Base-by-base conservation (phyloP, 2,329 filamentous ascomycete genomes). In the Sporothrix humicola region DNA sequence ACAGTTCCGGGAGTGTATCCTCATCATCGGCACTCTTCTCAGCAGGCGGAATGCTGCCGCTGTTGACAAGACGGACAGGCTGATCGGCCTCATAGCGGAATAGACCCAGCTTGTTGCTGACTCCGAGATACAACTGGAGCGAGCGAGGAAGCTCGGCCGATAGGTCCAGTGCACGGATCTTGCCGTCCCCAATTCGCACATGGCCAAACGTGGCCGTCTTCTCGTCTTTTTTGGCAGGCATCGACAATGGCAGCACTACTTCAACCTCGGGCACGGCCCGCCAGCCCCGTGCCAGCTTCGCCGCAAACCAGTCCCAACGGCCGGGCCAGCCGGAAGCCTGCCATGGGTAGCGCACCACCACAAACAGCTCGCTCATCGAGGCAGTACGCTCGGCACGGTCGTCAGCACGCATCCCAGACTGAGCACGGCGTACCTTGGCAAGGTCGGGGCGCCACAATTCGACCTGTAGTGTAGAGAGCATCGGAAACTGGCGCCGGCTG, bases 391-490 rank as follows among this genome's bases (percentile, higher is more conserved):
- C 75, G 31, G 74, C 74, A 6, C 54, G 50, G 63, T 74, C 70
- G 68, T 70, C 71, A 56, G 61, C 72, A 15, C 73, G 76, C 76
- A 77, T 77, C 46, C 74, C 46, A 3, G 46, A 56, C 61, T 72
- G 74, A 1, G 85, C 84, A 48, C 87, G 85, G 75, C 85, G 83
- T 73, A 82, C 81, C 80, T 88, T 88, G 79, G 79, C 84, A 66
- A 86, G 82, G 81, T 93, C 91, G 0, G 92, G 92, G 37, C 91
- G 81, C 91, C 91, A 95, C 63, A 91, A 84, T 78, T 91, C 88
- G 37, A 90, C 86, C 73, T 85, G 86, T 69, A 98, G 86, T 65
- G 90, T 90, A 8, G 93, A 91, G 70, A 98, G 85, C 58, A 86
- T 87, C 1, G 93, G 90, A 76, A 90, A 90, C 76, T 92, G 87